Conservation (phyloP, 2,329 filamentous ascomycete genomes). For the Colletotrichum endophyticum region DNA sequence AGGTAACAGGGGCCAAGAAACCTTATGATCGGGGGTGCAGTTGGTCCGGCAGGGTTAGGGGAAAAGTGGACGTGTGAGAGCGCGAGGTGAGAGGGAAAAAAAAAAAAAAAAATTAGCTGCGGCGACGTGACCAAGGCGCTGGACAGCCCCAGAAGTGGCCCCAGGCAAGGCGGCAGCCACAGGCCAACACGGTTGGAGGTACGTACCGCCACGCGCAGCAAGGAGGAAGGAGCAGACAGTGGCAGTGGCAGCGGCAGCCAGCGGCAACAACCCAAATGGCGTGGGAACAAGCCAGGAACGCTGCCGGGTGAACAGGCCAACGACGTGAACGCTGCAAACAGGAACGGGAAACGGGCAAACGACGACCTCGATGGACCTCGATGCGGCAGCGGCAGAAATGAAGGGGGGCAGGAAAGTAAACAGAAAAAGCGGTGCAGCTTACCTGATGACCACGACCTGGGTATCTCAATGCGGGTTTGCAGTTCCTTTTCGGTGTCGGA, state of each 20-base stretch:
- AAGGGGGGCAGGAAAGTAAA: background rate
- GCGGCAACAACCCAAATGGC: background rate
- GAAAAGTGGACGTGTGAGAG: background rate
- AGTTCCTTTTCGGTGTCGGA: background rate
- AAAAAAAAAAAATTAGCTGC: background rate
- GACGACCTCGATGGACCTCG: background rate
- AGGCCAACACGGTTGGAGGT: constrained; percentile 1
- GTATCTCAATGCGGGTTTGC: background rate
- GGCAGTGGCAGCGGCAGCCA: background rate
- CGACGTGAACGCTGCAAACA: background rate
- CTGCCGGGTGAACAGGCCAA: background rate
- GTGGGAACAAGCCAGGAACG: background rate
- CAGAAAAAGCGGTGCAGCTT: background rate
- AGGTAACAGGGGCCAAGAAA: constrained; percentile 23
- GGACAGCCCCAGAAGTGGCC: background rate
- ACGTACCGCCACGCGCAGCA: background rate
- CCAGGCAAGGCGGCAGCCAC: background rate
- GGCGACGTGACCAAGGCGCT: constrained; percentile 16
- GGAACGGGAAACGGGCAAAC: background rate
- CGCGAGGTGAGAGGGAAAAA: background rate
- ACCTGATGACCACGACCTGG: background rate
- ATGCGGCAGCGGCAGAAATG: background rate
- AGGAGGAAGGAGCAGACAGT: background rate
- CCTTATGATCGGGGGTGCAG: constrained; percentile 21
- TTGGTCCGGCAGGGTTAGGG: constrained; percentile 20